Percentiles rank a stretch among this genome's conserved stretches.
These are phyloP conservation scores for Aspergillus cejpii DNA, from an alignment of 2,329 filamentous ascomycete genomes.

Conservation along the genomic window DNA sequence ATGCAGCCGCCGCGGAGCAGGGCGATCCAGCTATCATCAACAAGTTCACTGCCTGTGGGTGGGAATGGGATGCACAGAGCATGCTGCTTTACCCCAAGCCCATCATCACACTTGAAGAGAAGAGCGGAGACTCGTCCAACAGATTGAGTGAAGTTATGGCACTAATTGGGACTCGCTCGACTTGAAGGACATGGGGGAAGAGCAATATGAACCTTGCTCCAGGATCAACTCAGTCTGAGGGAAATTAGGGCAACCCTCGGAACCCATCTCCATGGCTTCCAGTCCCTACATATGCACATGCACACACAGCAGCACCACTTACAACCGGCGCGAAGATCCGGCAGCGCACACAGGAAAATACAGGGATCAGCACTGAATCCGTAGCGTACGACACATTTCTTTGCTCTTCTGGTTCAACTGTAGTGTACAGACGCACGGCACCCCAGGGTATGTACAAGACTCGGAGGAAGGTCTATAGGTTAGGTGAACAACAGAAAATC, in stretches of 20 bases:
- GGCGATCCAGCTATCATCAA: slow-evolving; percentile 26
- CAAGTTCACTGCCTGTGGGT: slow-evolving; percentile 32
- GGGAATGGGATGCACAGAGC: slow-evolving; percentile 34
- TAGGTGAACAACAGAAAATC: slow-evolving; percentile 31
- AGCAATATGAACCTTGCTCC: not conserved
- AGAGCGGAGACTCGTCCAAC: slow-evolving; percentile 14
- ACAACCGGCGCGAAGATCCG: slow-evolving; percentile 4
- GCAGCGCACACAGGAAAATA: slow-evolving; percentile 5
- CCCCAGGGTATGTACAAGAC: slow-evolving; percentile 40
- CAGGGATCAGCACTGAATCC: slow-evolving; percentile 17
- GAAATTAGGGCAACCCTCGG: not conserved
- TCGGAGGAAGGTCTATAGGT: slow-evolving; percentile 36
- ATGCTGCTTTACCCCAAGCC: slow-evolving; percentile 32
- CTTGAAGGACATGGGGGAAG: slow-evolving; percentile 12
- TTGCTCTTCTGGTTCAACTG: slow-evolving; percentile 35
- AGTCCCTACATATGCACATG: not conserved
- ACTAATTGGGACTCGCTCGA: slow-evolving; percentile 27
- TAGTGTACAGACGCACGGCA: slow-evolving; percentile 37
- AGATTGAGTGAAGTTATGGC: slow-evolving; percentile 31
- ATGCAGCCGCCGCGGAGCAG: slow-evolving; percentile 21
- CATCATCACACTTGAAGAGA: slow-evolving; percentile 15
- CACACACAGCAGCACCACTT: slow-evolving; percentile 3
- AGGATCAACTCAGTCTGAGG: not conserved
- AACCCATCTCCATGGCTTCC: not conserved
- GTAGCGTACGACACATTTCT: slow-evolving; percentile 32